These are phyloP conservation scores for Yamagishiella unicocca DNA, from an alignment of 139 green algal genomes.

Conservation along the genomic window DNA sequence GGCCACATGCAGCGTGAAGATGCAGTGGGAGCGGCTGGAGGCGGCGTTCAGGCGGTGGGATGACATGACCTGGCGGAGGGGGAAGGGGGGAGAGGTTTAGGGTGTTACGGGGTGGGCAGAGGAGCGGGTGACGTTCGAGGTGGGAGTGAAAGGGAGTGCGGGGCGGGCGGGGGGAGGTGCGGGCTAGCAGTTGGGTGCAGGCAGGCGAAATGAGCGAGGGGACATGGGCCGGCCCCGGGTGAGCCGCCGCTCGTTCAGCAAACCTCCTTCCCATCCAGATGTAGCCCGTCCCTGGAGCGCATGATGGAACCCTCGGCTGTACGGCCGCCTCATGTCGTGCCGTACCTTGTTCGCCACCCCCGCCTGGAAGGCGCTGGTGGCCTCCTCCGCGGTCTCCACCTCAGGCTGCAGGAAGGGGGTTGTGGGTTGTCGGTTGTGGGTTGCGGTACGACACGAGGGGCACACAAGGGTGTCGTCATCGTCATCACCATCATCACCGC, in stretches of 20 bases:
- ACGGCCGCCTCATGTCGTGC: too few relatives aligned
- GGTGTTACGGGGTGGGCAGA: too few relatives aligned
- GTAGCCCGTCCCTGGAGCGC: not conserved
- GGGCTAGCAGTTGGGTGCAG: too few relatives aligned
- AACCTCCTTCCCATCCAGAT: not conserved
- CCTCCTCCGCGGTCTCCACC: conserved; percentile 41
- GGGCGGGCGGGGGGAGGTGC: too few relatives aligned
- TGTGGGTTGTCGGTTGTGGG: not conserved
- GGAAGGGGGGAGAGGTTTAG: not conserved
- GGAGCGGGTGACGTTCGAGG: too few relatives aligned
- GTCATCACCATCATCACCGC: too few relatives aligned
- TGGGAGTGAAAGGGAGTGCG: too few relatives aligned
- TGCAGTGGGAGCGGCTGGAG: conserved; percentile 67
- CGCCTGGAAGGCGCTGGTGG: conserved; percentile 46
- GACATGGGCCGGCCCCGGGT: too few relatives aligned
- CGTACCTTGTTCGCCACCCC: conserved; percentile 56
- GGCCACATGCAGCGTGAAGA: conserved; percentile 69
- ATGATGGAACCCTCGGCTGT: too few relatives aligned
- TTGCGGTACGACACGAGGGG: not conserved
- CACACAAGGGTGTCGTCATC: too few relatives aligned
- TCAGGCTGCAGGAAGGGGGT: conserved; percentile 12
- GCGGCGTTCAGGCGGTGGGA: conserved; percentile 65
- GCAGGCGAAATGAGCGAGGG: too few relatives aligned
- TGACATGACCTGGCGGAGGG: conserved; percentile 58
- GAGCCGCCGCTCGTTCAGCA: too few relatives aligned